A percentile compares a stretch with the other conserved stretches of the same genome.
phyloP scores from a whole-genome alignment of 345 rosid genomes.

The Conringia planisiliqua region DNA sequence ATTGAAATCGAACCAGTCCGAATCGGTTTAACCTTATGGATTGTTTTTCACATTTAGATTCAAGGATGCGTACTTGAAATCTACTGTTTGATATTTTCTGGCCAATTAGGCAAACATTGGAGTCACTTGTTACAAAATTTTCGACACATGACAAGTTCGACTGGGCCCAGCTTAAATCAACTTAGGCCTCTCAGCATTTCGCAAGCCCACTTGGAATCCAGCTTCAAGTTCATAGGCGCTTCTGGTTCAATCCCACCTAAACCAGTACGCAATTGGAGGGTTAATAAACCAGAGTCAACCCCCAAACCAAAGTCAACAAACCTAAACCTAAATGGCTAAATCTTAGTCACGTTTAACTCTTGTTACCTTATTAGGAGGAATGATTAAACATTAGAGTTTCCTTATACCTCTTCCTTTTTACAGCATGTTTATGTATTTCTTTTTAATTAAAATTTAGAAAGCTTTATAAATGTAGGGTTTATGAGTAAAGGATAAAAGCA shows the following conservation, averaged over 20 bases:
- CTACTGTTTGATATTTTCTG: no score
- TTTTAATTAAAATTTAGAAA: no score
- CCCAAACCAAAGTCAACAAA: not conserved
- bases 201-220: not conserved
- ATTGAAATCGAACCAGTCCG: not conserved
- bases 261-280: not conserved
- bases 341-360: not conserved
- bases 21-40: not conserved
- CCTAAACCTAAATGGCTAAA: not conserved
- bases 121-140: not conserved
- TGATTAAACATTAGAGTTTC: not conserved
- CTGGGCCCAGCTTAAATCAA: not conserved
- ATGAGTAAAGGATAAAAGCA: no score
- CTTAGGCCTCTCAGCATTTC: not conserved
- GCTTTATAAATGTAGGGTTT: no score
- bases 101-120: no score
- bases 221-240: not conserved
- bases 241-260: not conserved
- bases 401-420: no score
- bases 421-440: no score
- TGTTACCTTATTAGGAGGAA: not conserved
- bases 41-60: no score
- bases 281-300: not conserved
- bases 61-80: no score
- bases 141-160: not conserved